Base-by-base conservation (phyloP, 108 stramenopile genomes). In the Parietichytrium sp. region DNA sequence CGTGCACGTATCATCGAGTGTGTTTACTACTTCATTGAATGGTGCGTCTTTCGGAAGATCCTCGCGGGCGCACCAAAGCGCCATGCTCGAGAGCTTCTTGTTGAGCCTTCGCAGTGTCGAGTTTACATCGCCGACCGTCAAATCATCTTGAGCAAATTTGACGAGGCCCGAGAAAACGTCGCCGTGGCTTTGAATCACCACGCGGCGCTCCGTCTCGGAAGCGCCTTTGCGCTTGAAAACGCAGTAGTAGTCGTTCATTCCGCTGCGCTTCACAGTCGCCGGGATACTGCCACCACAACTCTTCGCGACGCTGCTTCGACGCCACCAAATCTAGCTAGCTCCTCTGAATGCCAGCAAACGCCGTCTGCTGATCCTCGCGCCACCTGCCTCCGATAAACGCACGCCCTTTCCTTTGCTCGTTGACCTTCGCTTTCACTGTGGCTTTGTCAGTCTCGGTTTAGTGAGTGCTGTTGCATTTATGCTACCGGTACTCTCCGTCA, bases 1-100 rank as follows among this genome's bases (percentile, higher is more conserved):
- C 0, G 8, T 38, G 38, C 38, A 33, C 10, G 61, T 72, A 23
- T 72, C 61, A 25, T 72, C 61, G 42, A 72, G 61, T 42, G 45
- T 72, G 16, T 72, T 42, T 10, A 42, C 61, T 23, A 72, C 61
- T 27, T 72, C 61, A 23, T 72, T 33, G 20, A 72, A 72, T 6
- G 61, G 61, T 0, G 61, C 36, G 61, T 72, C 61, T 42, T 72
- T 72, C 38, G 61, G 61, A 10, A 72, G 61, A 42, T 72, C 61
- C 6, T 42, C 38, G 10, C 61, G 61, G 10, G 61, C 61, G 42
- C 61, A 72, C 61, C 61, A 72, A 6, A 72, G 61, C 38, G 61
- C 61, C 10, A 72, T 33, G n/a, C 38, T 45, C 23, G 29, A n/a
- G 10, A 33, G 61, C 33, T 45, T 36, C 6, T 25, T 7, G 38